A percentile compares a stretch with the other conserved stretches of the same genome.
Evolutionary conservation across 768 basidiomycete species (phyloP).

Genomic region (Pholiota microspora): DNA sequence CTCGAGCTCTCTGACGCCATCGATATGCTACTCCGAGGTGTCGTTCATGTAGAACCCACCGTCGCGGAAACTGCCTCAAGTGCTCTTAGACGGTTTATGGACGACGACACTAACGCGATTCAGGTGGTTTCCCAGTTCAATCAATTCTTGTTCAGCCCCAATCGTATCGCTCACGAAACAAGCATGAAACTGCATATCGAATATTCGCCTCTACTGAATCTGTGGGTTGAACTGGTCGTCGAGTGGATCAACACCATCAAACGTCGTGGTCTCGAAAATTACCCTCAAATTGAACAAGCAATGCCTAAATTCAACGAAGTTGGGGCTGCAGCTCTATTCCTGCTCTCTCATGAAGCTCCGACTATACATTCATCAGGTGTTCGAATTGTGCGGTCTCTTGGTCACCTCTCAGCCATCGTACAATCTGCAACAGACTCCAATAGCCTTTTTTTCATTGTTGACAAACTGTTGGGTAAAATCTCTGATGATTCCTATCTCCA

Average conservation of each 20-base stretch:
- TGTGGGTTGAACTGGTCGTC: conserved; percentile 76
- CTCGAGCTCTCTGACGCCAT: conserved; percentile 59
- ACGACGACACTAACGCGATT: conserved; percentile 51
- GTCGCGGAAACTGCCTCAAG: conserved; percentile 66
- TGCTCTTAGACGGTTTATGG: conserved; percentile 73
- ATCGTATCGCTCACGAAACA: conserved; percentile 58
- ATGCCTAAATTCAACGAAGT: conserved; percentile 55
- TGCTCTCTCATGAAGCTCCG: conserved; percentile 58
- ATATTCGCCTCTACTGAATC: conserved; percentile 58
- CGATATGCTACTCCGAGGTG: conserved; percentile 76
- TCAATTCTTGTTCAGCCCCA: conserved; percentile 71
- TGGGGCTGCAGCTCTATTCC: conserved; percentile 70
- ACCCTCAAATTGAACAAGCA: conserved; percentile 42
- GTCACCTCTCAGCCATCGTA: conserved; percentile 46
- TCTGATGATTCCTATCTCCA: conserved; percentile 47
- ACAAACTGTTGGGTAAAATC: conserved; percentile 51
- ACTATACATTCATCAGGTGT: conserved; percentile 59
- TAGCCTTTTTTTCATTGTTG: conserved; percentile 39
- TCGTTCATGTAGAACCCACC: conserved; percentile 81
- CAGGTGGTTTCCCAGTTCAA: conserved; percentile 64
- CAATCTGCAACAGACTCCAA: conserved; percentile 28
- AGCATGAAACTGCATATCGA: conserved; percentile 65
- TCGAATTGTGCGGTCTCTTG: conserved; percentile 59
- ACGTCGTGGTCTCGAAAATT: conserved; percentile 36
- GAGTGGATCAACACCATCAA: conserved; percentile 57